A percentile compares a stretch with the other conserved stretches of the same genome.
Evolutionary conservation across 73 alveolate species (phyloP).

Genomic region (Symbiodinium pilosum): DNA sequence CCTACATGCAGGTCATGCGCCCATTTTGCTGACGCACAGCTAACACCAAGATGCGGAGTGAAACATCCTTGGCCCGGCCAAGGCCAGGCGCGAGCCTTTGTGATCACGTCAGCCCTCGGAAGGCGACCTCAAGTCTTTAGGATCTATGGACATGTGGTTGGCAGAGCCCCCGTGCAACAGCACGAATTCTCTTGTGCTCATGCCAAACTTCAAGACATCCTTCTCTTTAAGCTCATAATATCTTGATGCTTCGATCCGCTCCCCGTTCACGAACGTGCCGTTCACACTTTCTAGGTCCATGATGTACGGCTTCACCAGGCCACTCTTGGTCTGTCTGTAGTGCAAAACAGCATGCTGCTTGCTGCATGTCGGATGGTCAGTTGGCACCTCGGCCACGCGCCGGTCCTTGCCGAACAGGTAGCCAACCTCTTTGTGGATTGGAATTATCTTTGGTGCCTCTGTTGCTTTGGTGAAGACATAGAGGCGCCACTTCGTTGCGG

Average conservation of each 20-base stretch:
- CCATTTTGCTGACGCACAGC: not conserved
- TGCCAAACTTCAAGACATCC: slow-evolving; percentile 98
- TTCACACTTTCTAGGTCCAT: slow-evolving; percentile 99
- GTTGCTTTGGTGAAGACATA: slow-evolving; percentile 47
- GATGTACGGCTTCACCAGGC: slow-evolving; percentile 97
- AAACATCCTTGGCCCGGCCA: not conserved
- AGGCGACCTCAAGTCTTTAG: slow-evolving; percentile 49
- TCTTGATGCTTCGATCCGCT: slow-evolving; percentile 97
- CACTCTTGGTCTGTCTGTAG: slow-evolving; percentile 96
- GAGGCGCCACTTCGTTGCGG: slow-evolving; percentile 88
- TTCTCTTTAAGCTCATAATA: slow-evolving; percentile 98
- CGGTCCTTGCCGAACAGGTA: slow-evolving; percentile 96
- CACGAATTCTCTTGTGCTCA: slow-evolving; percentile 98
- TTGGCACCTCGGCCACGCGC: slow-evolving; percentile 97
- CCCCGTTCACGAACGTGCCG: slow-evolving; percentile 98
- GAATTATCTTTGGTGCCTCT: slow-evolving; percentile 57
- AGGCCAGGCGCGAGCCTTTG: too few relatives aligned
- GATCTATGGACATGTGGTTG: slow-evolving; percentile 74
- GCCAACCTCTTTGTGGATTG: slow-evolving; percentile 70
- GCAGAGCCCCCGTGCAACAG: slow-evolving; percentile 95
- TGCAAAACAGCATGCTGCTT: slow-evolving; percentile 99
- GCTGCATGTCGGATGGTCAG: slow-evolving; percentile 98
- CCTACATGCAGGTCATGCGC: too few relatives aligned
- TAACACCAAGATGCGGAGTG: not conserved
- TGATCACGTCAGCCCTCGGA: not conserved